Base-by-base conservation (phyloP, 2,329 filamentous ascomycete genomes). In the Boeremia exigua region DNA sequence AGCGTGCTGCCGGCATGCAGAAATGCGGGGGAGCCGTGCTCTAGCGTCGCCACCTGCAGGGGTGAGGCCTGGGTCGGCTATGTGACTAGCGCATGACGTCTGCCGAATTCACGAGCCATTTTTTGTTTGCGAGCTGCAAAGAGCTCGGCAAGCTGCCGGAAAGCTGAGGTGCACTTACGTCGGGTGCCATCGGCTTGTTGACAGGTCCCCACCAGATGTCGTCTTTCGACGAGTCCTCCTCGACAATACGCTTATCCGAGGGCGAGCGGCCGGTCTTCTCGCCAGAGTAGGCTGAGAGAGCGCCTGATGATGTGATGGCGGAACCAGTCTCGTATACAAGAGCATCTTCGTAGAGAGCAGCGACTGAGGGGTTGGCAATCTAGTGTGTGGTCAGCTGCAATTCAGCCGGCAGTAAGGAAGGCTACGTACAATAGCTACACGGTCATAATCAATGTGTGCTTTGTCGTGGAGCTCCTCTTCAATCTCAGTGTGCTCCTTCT, bases 131-230 rank as follows among this genome's bases (percentile, higher is more conserved):
- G 46, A 50, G 49, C 52, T 52, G 43, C 55, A 54, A 44, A 59
- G 38, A 34, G 29, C 46, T 54, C 39, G 48, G 55, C 55, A 48
- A 55, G 61, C 48, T 38, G 43, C 50, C 46, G 49, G 61, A 60
- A 61, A 53, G 47, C 43, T 54, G 36, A 55, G 47, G 11, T 40
- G 34, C 29, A 65, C 91, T 87, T 89, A 98, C 95, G 79, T 98
- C 93, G 70, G 92, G 86, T 67, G 87, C 88, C 95, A 99, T 99
- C 75, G 94, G 91, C 87, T 98, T 98, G 86, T 99, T 99, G 68
- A 99, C 95, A 53, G 95, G 94, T 73, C 95, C 95, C 95, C 95
- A 98, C 95, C 95, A 99, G 73, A 99, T 86, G 59, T 99, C 87
- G 54, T 95, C 88, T 78, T 96, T 88, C 63, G 95, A 98, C 61